A percentile compares a stretch with the other conserved stretches of the same genome.
Conservation (phyloP, 495 filamentous ascomycete genomes). For the Cetradonia linearis region DNA sequence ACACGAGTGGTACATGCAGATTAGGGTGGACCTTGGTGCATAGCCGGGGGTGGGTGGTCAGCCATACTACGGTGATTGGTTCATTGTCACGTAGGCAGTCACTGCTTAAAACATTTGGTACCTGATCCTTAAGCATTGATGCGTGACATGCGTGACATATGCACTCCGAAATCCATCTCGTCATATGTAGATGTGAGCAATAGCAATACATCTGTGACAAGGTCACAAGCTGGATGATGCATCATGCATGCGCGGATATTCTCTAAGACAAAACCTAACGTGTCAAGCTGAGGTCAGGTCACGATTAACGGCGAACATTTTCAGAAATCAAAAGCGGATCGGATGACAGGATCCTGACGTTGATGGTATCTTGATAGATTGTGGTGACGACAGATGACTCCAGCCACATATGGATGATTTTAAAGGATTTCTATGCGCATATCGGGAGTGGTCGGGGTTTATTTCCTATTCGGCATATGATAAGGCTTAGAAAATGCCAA, state of each 20-base stretch:
- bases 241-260: slow-evolving; percentile 2
- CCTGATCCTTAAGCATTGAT: not conserved
- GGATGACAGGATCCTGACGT: not conserved
- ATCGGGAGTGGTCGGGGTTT: not conserved
- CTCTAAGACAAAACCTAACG: not conserved
- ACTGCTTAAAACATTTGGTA: not conserved
- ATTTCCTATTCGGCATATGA: slow-evolving; percentile 1
- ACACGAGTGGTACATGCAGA: not conserved
- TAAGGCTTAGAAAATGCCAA: not conserved
- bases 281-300: not conserved
- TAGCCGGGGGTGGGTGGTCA: not conserved
- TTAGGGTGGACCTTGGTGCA: not conserved
- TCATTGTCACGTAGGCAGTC: not conserved
- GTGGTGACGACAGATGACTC: slow-evolving; percentile 8
- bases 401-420: not conserved
- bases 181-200: no score
- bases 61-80: not conserved
- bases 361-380: not conserved
- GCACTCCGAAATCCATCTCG: not conserved
- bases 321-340: not conserved
- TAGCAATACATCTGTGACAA: not conserved
- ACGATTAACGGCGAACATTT: not conserved
- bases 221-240: not conserved
- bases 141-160: not conserved
- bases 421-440: not conserved